Evolutionary conservation across 2,329 filamentous ascomycete species (phyloP).

Genomic region (Fusarium citri): DNA sequence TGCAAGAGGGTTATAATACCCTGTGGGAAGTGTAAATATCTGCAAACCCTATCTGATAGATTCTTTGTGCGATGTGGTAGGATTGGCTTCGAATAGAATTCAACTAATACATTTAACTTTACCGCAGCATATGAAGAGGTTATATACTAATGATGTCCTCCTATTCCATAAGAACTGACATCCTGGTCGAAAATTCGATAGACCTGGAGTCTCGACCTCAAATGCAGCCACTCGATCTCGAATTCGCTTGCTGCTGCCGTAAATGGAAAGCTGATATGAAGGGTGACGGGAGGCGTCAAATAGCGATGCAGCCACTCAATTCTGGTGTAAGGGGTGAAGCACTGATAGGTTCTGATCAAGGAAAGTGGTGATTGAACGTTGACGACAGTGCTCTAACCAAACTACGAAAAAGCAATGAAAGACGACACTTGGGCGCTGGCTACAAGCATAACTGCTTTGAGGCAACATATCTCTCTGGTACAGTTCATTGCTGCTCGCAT

Average conservation of each 20-base stretch:
- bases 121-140: not conserved
- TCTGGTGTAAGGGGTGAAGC: constrained; percentile 8
- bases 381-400: not conserved
- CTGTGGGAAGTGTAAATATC: no score
- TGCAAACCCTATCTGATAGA: no score
- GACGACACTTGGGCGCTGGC: not conserved
- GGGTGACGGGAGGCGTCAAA: constrained; percentile 1
- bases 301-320: constrained; percentile 2
- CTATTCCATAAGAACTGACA: not conserved
- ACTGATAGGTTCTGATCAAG: not conserved
- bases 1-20: no score
- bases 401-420: rapidly evolving
- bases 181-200: not conserved
- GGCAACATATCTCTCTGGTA: not conserved
- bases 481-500: not conserved
- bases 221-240: constrained; percentile 2
- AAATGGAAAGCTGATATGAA: constrained; percentile 7
- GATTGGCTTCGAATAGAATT: not conserved
- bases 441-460: not conserved
- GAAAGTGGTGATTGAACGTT: constrained; percentile 7
- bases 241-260: constrained; percentile 8
- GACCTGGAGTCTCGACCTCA: not conserved
- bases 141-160: not conserved
- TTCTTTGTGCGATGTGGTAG: not conserved
- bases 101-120: not conserved